Conservation (phyloP, 2,329 filamentous ascomycete species). For the Chlorencoelia australis region DNA sequence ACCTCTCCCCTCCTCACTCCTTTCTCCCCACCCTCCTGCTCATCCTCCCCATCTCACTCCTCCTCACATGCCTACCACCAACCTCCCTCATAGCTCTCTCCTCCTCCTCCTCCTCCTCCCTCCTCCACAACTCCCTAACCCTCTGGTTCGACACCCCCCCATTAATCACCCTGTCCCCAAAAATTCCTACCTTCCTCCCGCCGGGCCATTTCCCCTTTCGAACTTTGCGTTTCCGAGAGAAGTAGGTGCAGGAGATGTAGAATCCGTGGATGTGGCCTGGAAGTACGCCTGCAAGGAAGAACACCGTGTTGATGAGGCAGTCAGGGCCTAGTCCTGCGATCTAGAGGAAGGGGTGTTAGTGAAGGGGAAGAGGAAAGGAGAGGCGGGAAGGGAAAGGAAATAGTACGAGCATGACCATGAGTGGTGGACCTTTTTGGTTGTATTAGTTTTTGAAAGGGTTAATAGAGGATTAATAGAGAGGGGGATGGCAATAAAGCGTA, state of each 20-base stretch:
- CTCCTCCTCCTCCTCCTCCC: slow-evolving; percentile 6
- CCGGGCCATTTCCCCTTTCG: slow-evolving; percentile 42
- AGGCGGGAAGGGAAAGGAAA: background rate
- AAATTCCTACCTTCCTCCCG: slow-evolving; percentile 55
- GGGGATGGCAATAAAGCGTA: slow-evolving; percentile 3
- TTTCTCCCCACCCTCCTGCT: background rate
- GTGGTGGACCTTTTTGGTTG: slow-evolving; percentile 12
- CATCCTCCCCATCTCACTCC: slow-evolving; percentile 3
- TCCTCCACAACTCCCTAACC: slow-evolving; percentile 14
- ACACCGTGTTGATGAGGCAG: slow-evolving; percentile 17
- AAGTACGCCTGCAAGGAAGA: slow-evolving; percentile 20
- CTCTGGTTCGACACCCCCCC: slow-evolving; percentile 36
- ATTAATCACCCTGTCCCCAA: slow-evolving; percentile 58
- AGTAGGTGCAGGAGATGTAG: slow-evolving; percentile 62
- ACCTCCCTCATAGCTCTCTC: slow-evolving; percentile 1
- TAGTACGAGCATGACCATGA: slow-evolving; percentile 16
- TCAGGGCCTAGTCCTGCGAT: slow-evolving; percentile 16
- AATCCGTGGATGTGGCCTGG: slow-evolving; percentile 25
- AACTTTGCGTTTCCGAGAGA: slow-evolving; percentile 53
- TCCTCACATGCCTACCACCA: slow-evolving; percentile 1
- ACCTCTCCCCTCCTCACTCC: background rate
- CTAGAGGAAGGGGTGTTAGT: slow-evolving; percentile 2
- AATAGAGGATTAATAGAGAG: no score
- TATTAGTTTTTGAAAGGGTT: background rate
- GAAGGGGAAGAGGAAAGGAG: background rate